These are phyloP conservation scores for Centaurea solstitialis DNA, from an alignment of 129 eudicot species.

Conservation along the genomic window DNA sequence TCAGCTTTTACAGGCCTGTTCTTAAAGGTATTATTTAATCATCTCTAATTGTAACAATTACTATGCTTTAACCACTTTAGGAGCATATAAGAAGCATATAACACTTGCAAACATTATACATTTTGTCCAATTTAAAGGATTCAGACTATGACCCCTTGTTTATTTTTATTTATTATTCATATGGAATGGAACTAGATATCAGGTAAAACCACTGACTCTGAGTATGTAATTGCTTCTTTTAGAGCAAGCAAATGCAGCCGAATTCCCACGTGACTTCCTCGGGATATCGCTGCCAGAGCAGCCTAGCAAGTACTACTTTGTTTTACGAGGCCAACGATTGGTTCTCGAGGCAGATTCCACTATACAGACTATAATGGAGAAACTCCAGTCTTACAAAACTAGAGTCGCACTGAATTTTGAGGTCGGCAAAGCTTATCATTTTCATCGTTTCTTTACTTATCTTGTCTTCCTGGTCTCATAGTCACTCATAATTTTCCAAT, in stretches of 20 bases:
- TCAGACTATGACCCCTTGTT: neutral
- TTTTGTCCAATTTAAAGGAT: too few species aligned
- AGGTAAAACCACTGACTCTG: neutral
- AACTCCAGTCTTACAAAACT: conserved; percentile 81
- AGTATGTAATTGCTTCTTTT: conserved; percentile 3
- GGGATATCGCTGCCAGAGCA: conserved; percentile 85
- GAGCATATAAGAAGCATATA: neutral
- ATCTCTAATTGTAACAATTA: too few species aligned
- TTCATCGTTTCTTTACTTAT: neutral
- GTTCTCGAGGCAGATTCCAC: conserved; percentile 81
- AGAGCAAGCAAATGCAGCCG: conserved; percentile 68
- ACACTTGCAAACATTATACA: neutral
- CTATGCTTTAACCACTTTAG: too few species aligned
- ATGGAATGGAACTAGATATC: neutral
- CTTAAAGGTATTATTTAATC: conserved; percentile 55
- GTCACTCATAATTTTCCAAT: neutral
- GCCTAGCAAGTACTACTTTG: conserved; percentile 80
- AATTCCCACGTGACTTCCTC: conserved; percentile 83
- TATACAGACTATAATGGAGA: conserved; percentile 90
- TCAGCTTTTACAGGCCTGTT: conserved; percentile 80
- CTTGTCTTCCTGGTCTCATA: neutral
- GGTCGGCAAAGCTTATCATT: conserved; percentile 39
- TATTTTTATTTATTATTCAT: neutral
- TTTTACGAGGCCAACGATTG: conserved; percentile 67
- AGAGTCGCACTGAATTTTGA: conserved; percentile 86